Evolutionary conservation across 2,329 filamentous ascomycete species (phyloP).

Genomic region (Diaporthe australafricana): DNA sequence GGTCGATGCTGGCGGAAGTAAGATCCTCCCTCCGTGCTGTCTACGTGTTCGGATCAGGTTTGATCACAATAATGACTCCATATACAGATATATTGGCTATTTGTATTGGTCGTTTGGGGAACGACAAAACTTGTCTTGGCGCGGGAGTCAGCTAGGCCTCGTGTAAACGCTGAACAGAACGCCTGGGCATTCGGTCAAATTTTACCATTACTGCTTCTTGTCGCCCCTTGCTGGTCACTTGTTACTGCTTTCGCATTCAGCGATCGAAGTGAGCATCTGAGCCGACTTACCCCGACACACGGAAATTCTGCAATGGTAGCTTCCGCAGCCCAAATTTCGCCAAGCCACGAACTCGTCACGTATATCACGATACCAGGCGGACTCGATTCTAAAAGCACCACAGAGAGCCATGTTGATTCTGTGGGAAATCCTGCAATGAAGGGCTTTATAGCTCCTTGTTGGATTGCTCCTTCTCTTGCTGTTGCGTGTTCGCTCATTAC

Average conservation of each 20-base stretch:
- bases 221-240: neutral
- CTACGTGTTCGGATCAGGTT: neutral
- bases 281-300: neutral
- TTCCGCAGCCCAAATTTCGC: neutral
- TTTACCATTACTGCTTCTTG: neutral
- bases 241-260: neutral
- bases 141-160: neutral
- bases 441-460: neutral
- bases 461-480: neutral
- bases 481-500: neutral
- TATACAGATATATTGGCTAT: neutral
- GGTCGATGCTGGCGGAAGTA: neutral
- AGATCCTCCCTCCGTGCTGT: neutral
- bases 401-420: neutral
- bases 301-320: neutral
- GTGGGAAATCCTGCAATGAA: neutral
- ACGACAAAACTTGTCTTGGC: neutral
- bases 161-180: neutral
- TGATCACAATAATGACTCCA: neutral
- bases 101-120: neutral
- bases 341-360: neutral
- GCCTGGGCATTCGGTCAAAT: neutral
- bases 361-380: neutral
- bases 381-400: neutral
- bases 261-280: neutral